A percentile compares a stretch with the other conserved stretches of the same genome.
Evolutionary conservation across 176 grass and related monocot species (phyloP).

Genomic region (Poa pratensis): DNA sequence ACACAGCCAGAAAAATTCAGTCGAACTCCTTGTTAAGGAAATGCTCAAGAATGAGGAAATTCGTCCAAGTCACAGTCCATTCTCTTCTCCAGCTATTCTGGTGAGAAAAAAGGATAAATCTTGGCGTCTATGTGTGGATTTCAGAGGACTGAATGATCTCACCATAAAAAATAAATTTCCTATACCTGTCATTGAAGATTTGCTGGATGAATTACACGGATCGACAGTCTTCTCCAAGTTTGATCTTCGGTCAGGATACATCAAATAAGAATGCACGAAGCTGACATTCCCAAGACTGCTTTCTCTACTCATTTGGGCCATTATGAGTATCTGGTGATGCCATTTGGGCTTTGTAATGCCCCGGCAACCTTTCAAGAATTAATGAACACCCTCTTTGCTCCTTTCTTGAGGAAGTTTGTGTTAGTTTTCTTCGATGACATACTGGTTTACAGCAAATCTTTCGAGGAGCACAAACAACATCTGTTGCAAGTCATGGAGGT

Average conservation of each 20-base stretch:
- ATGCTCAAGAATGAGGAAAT: not conserved
- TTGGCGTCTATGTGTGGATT: not conserved
- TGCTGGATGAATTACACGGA: not conserved
- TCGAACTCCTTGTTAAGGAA: not conserved
- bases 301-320: not conserved
- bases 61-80: not conserved
- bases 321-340: not conserved
- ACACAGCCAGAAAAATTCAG: not conserved
- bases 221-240: not conserved
- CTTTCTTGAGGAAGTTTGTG: not conserved
- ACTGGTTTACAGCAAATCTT: not conserved
- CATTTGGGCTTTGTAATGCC: not conserved
- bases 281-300: not conserved
- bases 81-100: not conserved
- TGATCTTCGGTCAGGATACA: not conserved
- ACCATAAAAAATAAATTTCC: not conserved
- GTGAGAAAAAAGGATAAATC: not conserved
- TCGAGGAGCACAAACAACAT: not conserved
- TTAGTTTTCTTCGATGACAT: not conserved
- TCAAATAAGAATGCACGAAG: not conserved
- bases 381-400: not conserved
- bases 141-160: not conserved
- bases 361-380: not conserved
- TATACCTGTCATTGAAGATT: not conserved
- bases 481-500: rapidly evolving